Base-by-base conservation (phyloP, 306 rosid genomes). In the Citrullus colocynthis region DNA sequence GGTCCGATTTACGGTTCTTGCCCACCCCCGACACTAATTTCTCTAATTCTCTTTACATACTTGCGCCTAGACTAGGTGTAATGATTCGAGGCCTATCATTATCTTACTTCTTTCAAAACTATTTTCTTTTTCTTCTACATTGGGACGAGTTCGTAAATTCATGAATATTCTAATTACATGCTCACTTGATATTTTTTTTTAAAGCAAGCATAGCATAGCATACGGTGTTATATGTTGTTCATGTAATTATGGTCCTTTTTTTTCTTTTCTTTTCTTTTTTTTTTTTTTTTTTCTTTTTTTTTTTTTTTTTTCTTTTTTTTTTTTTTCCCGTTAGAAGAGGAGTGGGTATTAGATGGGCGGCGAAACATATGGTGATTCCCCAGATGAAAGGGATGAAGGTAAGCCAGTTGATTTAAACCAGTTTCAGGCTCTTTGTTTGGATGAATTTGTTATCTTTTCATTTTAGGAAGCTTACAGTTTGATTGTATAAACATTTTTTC, bases 381-480 rank as follows among this genome's bases (percentile, higher is more conserved):
- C 84, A 65, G 90, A 90, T 78, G 98, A 90, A 76, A 85, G 95
- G 81, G 97, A 91, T 41, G 98, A 93, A 85, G 98, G 98, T 93
- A 58, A 42, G 83, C 71, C 79, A 81, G 55, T 48, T 74, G 62
- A 69, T 51, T 24, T 64, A 55, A 70, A 49, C 36, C 15, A 7
- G 30, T 20, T 60, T 44, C 14, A 4, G 80, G 49, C 41, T n/a
- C 2, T 77, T 77, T 48, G 60, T 41, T 41, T 67, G 74, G 12
- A 30, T 61, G 37, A 1, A 24, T 60, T 60, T 12, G 1, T 28
- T 60, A 59, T 59, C 28, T 59, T 11, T 24, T 30, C 14, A 61
- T 13, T 39, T 2, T 61, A 12, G 66, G 66, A 13, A 30, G 66
- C 30, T 28, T 12, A 28, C n/a, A 30, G 66, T 30, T 61, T 61